A percentile compares a stretch with the other conserved stretches of the same genome.
Evolutionary conservation across 2,329 filamentous ascomycete species (phyloP).

Genomic region (Aspergillus vadensis): DNA sequence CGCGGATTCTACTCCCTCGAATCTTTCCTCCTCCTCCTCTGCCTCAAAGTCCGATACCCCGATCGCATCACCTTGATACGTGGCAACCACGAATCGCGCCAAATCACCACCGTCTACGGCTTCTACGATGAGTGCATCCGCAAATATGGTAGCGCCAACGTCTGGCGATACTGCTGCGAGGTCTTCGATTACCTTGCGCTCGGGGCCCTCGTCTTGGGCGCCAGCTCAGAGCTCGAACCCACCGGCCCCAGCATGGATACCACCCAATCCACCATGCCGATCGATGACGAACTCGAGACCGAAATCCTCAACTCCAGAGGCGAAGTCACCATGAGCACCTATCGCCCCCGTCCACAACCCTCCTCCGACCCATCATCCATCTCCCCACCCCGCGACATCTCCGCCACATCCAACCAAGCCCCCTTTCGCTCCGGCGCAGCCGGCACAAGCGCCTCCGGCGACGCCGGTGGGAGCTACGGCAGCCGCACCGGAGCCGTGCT

Average conservation of each 20-base stretch:
- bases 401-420: slow-evolving; percentile 46
- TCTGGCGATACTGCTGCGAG: slow-evolving; percentile 96
- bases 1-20: slow-evolving; percentile 97
- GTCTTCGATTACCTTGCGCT: slow-evolving; percentile 96
- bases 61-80: slow-evolving; percentile 95
- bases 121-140: slow-evolving; percentile 97
- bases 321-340: slow-evolving; percentile 66
- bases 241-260: slow-evolving; percentile 54
- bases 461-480: slow-evolving; percentile 56
- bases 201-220: slow-evolving; percentile 86
- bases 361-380: slow-evolving; percentile 41
- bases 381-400: slow-evolving; percentile 45
- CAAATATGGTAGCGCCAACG: slow-evolving; percentile 95
- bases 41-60: slow-evolving; percentile 94
- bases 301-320: slow-evolving; percentile 88
- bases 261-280: slow-evolving; percentile 53
- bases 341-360: slow-evolving; percentile 35
- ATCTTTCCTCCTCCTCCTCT: slow-evolving; percentile 91
- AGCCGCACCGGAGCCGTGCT: slow-evolving; percentile 78
- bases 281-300: slow-evolving; percentile 77
- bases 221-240: slow-evolving; percentile 65
- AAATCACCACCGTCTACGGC: slow-evolving; percentile 96
- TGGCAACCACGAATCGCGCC: slow-evolving; percentile 92
- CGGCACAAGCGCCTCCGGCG: slow-evolving; percentile 75
- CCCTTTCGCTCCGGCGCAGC: slow-evolving; percentile 68